A percentile compares a stretch with the other conserved stretches of the same genome.
phyloP scores from a whole-genome alignment of 1,139 yeast species.

The Barnettozyma hawaiiensis region DNA sequence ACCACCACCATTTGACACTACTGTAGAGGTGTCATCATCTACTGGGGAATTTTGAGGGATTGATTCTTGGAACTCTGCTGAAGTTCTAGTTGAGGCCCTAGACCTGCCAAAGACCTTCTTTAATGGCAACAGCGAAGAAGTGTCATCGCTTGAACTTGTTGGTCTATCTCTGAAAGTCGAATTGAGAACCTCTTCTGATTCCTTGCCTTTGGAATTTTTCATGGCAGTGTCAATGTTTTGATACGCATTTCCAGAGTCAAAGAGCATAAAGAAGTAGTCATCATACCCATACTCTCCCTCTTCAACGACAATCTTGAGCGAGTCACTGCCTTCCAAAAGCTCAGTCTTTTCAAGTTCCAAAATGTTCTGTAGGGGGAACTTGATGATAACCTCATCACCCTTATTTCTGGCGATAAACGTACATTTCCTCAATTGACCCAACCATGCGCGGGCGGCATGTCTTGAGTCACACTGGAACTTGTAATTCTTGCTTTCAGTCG shows the following conservation, averaged over 20 bases:
- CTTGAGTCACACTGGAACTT: slow-evolving; percentile 69
- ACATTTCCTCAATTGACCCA: slow-evolving; percentile 63
- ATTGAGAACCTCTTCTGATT: background rate
- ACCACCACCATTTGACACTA: background rate
- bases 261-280: slow-evolving; percentile 65
- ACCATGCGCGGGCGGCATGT: slow-evolving; percentile 77
- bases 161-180: slow-evolving; percentile 1
- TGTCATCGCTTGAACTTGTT: background rate
- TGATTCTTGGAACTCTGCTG: background rate
- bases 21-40: background rate
- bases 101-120: slow-evolving; percentile 5
- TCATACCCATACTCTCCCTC: slow-evolving; percentile 54
- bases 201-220: background rate
- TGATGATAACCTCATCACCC: slow-evolving; percentile 68
- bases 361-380: slow-evolving; percentile 70
- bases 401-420: slow-evolving; percentile 68
- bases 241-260: slow-evolving; percentile 38
- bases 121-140: slow-evolving; percentile 1
- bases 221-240: slow-evolving; percentile 18
- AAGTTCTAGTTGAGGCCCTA: background rate
- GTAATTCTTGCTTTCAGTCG: slow-evolving; percentile 55
- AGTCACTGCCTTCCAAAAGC: slow-evolving; percentile 44
- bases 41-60: background rate
- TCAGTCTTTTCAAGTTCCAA: slow-evolving; percentile 51
- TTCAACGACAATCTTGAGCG: slow-evolving; percentile 41